Conservation (phyloP, 805 yeast genomes). For the Starmerella etchellsii region DNA sequence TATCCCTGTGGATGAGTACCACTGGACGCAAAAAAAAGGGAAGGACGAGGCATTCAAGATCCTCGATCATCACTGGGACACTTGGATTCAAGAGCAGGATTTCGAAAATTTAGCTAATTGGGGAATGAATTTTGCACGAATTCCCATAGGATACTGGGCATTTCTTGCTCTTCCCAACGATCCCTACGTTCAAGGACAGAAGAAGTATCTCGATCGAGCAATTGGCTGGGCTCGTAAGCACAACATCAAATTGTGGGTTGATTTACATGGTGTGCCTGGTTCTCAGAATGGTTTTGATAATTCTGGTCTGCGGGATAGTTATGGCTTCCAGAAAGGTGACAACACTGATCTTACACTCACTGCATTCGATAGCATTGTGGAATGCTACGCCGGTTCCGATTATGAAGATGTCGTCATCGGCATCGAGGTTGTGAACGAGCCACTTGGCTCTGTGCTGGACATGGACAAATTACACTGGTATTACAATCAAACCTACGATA, state of each 20-base stretch:
- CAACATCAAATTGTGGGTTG: slow-evolving; percentile 71
- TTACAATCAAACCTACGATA: slow-evolving; percentile 49
- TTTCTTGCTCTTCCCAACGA: slow-evolving; percentile 48
- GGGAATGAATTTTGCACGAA: slow-evolving; percentile 61
- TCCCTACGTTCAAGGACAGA: slow-evolving; percentile 82
- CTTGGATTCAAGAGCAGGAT: slow-evolving; percentile 66
- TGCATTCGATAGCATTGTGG: slow-evolving; percentile 42
- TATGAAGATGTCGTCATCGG: slow-evolving; percentile 68
- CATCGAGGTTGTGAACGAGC: slow-evolving; percentile 79
- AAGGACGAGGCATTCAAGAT: slow-evolving; percentile 39
- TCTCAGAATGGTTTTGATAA: slow-evolving; percentile 94
- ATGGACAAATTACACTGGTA: slow-evolving; percentile 46
- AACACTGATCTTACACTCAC: slow-evolving; percentile 43
- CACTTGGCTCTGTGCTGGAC: slow-evolving; percentile 57
- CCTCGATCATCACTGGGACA: slow-evolving; percentile 59
- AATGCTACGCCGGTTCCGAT: slow-evolving; percentile 48
- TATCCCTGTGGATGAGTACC: slow-evolving; percentile 76
- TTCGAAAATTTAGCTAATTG: slow-evolving; percentile 39
- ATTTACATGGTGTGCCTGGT: slow-evolving; percentile 93
- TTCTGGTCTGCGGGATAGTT: slow-evolving; percentile 63
- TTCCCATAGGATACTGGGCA: slow-evolving; percentile 96
- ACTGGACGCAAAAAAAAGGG: slow-evolving; percentile 50
- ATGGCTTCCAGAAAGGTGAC: slow-evolving; percentile 35
- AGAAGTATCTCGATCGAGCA: slow-evolving; percentile 58
- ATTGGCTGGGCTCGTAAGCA: slow-evolving; percentile 56